Percentiles rank a stretch among this genome's conserved stretches.
Evolutionary conservation across 1,284 basidiomycete genomes (phyloP).

Genomic region (Apiotrichum porosum): DNA sequence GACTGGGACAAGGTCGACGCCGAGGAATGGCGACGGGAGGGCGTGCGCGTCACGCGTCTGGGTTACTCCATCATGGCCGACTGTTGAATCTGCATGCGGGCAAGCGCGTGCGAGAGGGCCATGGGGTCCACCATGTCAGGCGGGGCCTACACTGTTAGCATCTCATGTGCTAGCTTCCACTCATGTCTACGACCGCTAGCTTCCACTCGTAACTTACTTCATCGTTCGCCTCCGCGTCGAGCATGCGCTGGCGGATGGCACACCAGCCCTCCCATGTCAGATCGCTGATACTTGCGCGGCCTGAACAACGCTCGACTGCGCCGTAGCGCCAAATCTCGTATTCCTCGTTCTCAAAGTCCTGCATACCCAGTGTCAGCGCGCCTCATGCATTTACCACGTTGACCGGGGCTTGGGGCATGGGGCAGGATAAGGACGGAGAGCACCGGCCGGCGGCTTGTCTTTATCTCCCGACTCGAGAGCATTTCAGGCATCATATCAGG

Average conservation of each 20-base stretch:
- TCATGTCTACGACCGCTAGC: no score
- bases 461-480: no score
- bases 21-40: no score
- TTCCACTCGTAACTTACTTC: background rate
- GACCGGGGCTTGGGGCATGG: no score
- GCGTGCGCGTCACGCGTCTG: no score
- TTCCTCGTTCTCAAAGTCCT: constrained; percentile 11
- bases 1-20: no score
- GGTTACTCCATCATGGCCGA: background rate
- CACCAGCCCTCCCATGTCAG: constrained; percentile 12
- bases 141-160: background rate
- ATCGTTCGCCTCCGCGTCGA: constrained; percentile 1
- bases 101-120: constrained; percentile 1
- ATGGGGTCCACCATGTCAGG: constrained; percentile 3
- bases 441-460: no score
- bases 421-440: no score
- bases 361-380: background rate
- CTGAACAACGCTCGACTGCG: constrained; percentile 3
- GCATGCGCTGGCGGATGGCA: constrained; percentile 5
- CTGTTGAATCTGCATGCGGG: constrained; percentile 1
- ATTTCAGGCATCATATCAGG: no score
- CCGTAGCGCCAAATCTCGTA: constrained; percentile 14
- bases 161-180: no score
- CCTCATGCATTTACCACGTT: no score
- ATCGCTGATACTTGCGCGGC: constrained; percentile 7